A percentile compares a stretch with the other conserved stretches of the same genome.
phyloP scores from a whole-genome alignment of 768 basidiomycete species.

The Boletus insuetus region DNA sequence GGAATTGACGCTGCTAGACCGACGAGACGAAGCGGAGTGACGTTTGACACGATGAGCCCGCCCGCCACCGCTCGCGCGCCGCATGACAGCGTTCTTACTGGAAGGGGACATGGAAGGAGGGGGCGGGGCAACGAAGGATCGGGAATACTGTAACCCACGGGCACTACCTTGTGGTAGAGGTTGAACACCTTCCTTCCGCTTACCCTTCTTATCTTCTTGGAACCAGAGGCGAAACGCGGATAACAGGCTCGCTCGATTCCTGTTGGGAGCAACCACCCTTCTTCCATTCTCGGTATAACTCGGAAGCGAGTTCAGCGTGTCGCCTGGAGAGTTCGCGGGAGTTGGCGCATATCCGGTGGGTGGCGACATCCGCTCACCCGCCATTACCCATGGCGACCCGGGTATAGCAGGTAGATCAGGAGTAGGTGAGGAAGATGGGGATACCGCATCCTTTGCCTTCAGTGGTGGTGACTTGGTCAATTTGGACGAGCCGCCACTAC shows the following conservation, averaged over 20 bases:
- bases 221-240: conserved; percentile 90
- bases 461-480: conserved; percentile 69
- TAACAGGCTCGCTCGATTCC: conserved; percentile 77
- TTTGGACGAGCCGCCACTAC: conserved; percentile 55
- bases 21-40: conserved; percentile 73
- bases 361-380: conserved; percentile 43
- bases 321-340: conserved; percentile 52
- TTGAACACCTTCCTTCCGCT: conserved; percentile 55
- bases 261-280: conserved; percentile 38
- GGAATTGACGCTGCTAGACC: conserved; percentile 92
- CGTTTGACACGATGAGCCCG: conserved; percentile 59
- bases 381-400: conserved; percentile 75
- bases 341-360: conserved; percentile 39
- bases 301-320: conserved; percentile 49
- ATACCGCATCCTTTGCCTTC: conserved; percentile 46
- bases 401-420: conserved; percentile 36
- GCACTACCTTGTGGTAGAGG: conserved; percentile 20
- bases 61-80: conserved; percentile 45
- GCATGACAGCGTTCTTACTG: conserved; percentile 43
- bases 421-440: conserved; percentile 51
- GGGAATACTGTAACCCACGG: conserved; percentile 24
- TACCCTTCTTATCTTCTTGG: conserved; percentile 86
- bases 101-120: conserved; percentile 29
- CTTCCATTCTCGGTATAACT: conserved; percentile 33
- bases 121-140: conserved; percentile 24